Percentiles rank a stretch among this genome's conserved stretches.
Conservation (phyloP, 2,329 filamentous ascomycete genomes). For the Trichoderma koningiopsis region DNA sequence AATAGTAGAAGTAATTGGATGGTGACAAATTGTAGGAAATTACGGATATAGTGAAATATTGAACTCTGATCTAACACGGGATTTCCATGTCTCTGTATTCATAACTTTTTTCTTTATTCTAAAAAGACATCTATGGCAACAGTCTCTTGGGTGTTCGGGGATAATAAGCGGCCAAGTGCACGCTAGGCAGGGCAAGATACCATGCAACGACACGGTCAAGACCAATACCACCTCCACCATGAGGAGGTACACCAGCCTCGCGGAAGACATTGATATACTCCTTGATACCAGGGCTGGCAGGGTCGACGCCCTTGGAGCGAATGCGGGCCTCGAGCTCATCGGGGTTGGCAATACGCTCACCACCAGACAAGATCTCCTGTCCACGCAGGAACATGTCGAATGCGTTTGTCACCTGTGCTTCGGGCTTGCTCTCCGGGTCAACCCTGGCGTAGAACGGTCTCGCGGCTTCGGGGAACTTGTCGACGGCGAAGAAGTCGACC, state of each 20-base stretch:
- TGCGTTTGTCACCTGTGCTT: constrained; percentile 66
- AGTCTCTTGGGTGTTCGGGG: constrained; percentile 63
- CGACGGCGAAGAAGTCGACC: constrained; percentile 94
- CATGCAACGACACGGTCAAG: constrained; percentile 72
- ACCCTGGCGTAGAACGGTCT: constrained; percentile 92
- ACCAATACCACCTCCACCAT: constrained; percentile 43
- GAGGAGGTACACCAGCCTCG: constrained; percentile 82
- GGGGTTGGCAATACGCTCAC: constrained; percentile 86
- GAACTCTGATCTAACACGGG: not conserved
- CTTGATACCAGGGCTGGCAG: constrained; percentile 72
- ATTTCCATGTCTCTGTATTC: not conserved
- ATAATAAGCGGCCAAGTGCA: constrained; percentile 61
- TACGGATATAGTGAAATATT: not conserved
- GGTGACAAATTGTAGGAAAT: not conserved
- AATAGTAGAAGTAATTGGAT: not conserved
- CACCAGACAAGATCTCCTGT: constrained; percentile 90
- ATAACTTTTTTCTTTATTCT: not conserved
- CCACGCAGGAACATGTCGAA: constrained; percentile 89
- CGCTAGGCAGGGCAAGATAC: constrained; percentile 61
- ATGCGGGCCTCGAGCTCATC: constrained; percentile 76
- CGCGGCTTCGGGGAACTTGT: constrained; percentile 90
- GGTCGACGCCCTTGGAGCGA: constrained; percentile 78
- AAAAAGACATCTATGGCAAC: constrained; percentile 45
- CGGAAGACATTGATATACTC: constrained; percentile 85
- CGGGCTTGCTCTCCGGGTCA: constrained; percentile 65